Conservation (phyloP, 2,329 filamentous ascomycete species). For the Conoideocrella luteorostrata region DNA sequence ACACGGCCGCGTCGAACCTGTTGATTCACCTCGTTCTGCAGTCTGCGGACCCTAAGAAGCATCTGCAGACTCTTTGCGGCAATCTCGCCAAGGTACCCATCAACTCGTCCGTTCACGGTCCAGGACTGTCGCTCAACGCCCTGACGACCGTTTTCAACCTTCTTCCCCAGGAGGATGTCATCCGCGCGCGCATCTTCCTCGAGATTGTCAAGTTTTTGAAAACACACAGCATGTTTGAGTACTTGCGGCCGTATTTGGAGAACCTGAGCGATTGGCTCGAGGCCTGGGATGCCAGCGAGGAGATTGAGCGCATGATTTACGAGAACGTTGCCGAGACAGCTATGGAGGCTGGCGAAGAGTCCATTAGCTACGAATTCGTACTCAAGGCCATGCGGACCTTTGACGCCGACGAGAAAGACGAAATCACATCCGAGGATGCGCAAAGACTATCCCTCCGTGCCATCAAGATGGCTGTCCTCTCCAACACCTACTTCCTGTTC, state of each 20-base stretch:
- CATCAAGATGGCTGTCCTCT: constrained; percentile 46
- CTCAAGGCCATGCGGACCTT: constrained; percentile 57
- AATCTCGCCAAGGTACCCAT: constrained; percentile 84
- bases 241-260: constrained; percentile 74
- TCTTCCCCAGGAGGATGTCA: constrained; percentile 65
- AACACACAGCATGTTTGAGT: constrained; percentile 69
- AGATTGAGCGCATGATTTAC: constrained; percentile 80
- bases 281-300: constrained; percentile 75
- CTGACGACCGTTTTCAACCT: constrained; percentile 97
- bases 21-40: constrained; percentile 89
- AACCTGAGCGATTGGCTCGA: constrained; percentile 76
- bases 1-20: constrained; percentile 93
- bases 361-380: constrained; percentile 61
- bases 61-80: constrained; percentile 81
- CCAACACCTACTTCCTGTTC: constrained; percentile 59
- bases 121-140: constrained; percentile 79
- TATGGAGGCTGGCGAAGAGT: constrained; percentile 67
- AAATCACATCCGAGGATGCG: constrained; percentile 52
- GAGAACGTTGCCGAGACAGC: constrained; percentile 77
- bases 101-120: constrained; percentile 78
- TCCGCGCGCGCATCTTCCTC: constrained; percentile 85
- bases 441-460: constrained; percentile 54
- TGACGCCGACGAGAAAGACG: constrained; percentile 47
- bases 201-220: constrained; percentile 82
- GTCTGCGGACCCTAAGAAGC: constrained; percentile 75